Evolutionary conservation across 495 filamentous ascomycete genomes (phyloP).

Genomic region (Penicillium maclennaniae): DNA sequence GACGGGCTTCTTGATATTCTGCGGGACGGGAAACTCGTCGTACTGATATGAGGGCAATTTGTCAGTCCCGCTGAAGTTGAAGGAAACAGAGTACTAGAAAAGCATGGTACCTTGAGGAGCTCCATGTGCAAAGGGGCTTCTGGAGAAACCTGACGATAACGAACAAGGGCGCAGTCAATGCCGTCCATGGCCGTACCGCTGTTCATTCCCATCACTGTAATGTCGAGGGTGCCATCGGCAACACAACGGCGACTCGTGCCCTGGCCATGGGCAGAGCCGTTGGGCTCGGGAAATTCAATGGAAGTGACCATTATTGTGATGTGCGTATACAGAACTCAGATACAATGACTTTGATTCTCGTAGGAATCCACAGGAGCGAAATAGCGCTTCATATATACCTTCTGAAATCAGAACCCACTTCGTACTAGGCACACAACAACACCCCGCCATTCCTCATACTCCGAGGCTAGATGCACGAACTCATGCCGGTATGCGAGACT

Average conservation of each 20-base stretch:
- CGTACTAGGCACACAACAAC: not conserved
- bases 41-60: constrained; percentile 8
- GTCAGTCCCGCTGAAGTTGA: constrained; percentile 4
- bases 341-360: constrained; percentile 2
- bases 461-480: constrained; percentile 3
- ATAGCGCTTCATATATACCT: constrained; percentile 8
- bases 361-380: constrained; percentile 6
- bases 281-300: constrained; percentile 6
- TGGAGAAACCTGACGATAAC: constrained; percentile 40
- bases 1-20: constrained; percentile 46
- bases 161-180: constrained; percentile 45
- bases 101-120: constrained; percentile 26
- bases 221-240: constrained; percentile 27
- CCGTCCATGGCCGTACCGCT: constrained; percentile 37
- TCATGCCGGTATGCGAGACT: not conserved
- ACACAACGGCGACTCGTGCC: constrained; percentile 6
- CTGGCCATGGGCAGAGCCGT: constrained; percentile 7
- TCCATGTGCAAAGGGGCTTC: constrained; percentile 40
- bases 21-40: constrained; percentile 36
- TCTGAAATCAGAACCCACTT: constrained; percentile 2
- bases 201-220: constrained; percentile 46
- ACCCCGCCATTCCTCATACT: not conserved
- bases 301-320: constrained; percentile 7
- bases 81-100: constrained; percentile 38
- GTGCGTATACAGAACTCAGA: not conserved